Base-by-base conservation (phyloP, 805 yeast species). In the Candida dajiaensis region DNA sequence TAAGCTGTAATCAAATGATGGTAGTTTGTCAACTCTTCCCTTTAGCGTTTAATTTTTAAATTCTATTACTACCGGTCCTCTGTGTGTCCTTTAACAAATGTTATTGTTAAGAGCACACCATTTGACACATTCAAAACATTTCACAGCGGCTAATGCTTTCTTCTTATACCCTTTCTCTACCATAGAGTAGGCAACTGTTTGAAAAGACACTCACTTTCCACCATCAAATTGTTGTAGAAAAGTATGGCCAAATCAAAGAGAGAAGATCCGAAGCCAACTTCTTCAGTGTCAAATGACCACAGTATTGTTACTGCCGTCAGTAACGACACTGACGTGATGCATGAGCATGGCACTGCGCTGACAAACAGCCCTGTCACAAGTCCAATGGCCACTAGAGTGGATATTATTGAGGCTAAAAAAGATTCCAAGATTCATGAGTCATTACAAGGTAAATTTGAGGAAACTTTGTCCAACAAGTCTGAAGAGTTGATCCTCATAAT, bases 401-500 rank as follows among this genome's bases (percentile, higher is more conserved):
- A 29, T 19, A 13, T 7, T 3, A 18, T 39, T 5, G 23, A 38
- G 12, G 20, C 3, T 33, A 19, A 43, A 7, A 11, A 6, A 3
- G 31, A 13, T 12, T 40, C 19, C 12, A 22, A 18, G 31, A 12
- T 25, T 5, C 35, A 12, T 16, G 42, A 28, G 35, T 29, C 41
- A 5, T 26, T 40, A 9, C 22, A 44, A 2, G 29, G 26, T 11
- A 39, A 37, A 33, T 49, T 47, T 20, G 28, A 31, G 11, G 40
- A 29, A 13, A 18, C 37, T 1, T 35, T 47, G 21, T 13, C 22
- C 5, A 23, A 35, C 6, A 39, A 38, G 13, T 39, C 43, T 11
- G 25, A 35, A 13, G 50, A 39, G 26, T 28, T 49, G 41, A 41
- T 49, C 16, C 21, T 45, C 3, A 35, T 49, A 4, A 47, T 49